A percentile compares a stretch with the other conserved stretches of the same genome.
Conservation (phyloP, 345 rosid species). For the sweet orange (Citrus sinensis) region DVS_A1.0 CM039163.1:40097501-40098000, state of each 20-base stretch:
- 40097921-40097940: not conserved
- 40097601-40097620: too few relatives aligned
- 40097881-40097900: not conserved
- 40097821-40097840: constrained; percentile 43
- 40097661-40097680: constrained; percentile 26
- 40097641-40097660: constrained; percentile 29
- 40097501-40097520: too few relatives aligned
- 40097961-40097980: not conserved
- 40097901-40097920: not conserved
- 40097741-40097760: constrained; percentile 24
- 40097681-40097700: constrained; percentile 31
- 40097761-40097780: constrained; percentile 18
- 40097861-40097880: constrained; percentile 12
- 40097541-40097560: too few relatives aligned
- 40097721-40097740: constrained; percentile 26
- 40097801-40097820: constrained; percentile 30
- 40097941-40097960: constrained; percentile 38
- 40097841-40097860: constrained; percentile 10
- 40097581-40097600: too few relatives aligned
- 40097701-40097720: constrained; percentile 34
- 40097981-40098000: not conserved
- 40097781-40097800: constrained; percentile 30
- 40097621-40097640: not conserved
- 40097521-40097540: too few relatives aligned
- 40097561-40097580: too few relatives aligned